Conservation (phyloP, 2,329 filamentous ascomycete genomes). For the Nakataea oryzae region DNA sequence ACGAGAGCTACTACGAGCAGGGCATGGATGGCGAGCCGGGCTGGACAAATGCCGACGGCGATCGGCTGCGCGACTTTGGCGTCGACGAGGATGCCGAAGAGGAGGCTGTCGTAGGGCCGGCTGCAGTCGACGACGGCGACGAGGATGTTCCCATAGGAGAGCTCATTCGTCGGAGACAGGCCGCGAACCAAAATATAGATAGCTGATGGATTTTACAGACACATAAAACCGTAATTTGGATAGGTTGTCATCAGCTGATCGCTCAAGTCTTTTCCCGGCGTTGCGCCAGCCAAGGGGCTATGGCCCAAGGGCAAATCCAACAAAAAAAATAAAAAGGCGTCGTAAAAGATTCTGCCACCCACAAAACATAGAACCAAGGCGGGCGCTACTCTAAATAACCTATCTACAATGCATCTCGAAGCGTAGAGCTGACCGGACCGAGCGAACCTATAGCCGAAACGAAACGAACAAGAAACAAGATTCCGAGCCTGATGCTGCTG, state of each 20-base stretch:
- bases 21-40: slow-evolving; percentile 38
- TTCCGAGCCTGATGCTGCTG: not conserved
- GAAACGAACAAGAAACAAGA: not conserved
- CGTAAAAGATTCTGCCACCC: not conserved
- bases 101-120: too few relatives aligned
- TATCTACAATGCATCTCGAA: not conserved
- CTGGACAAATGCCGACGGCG: slow-evolving; percentile 70
- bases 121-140: slow-evolving; percentile 22
- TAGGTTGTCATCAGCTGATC: not conserved
- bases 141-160: slow-evolving; percentile 62
- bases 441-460: not conserved
- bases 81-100: slow-evolving; percentile 65
- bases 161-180: slow-evolving; percentile 47
- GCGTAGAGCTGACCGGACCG: not conserved
- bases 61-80: slow-evolving; percentile 64
- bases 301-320: not conserved
- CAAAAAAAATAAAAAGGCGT: not conserved
- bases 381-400: not conserved
- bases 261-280: too few relatives aligned
- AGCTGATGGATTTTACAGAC: not conserved
- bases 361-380: not conserved
- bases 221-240: not conserved
- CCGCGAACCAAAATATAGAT: slow-evolving; percentile 7
- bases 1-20: slow-evolving; percentile 15
- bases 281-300: not conserved